Conservation (phyloP, 441 rosid species). For the Macaranga tanarius region DNA sequence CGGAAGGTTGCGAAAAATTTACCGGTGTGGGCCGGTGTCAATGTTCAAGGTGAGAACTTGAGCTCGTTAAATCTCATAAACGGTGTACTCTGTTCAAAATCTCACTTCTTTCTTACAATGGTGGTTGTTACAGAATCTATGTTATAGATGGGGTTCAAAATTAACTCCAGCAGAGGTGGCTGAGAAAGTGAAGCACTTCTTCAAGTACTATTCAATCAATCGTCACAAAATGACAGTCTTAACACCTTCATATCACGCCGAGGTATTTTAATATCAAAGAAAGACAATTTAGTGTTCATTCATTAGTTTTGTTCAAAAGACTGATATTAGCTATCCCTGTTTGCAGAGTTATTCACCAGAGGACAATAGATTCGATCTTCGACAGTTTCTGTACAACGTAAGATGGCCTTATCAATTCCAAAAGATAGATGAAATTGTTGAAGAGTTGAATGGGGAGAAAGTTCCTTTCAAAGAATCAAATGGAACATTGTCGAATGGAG, state of each 20-base stretch:
- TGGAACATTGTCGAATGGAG: conserved; percentile 17
- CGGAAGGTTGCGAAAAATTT: conserved; percentile 85
- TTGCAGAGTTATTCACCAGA: conserved; percentile 94
- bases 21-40: conserved; percentile 92
- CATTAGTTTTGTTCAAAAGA: conserved; percentile 11
- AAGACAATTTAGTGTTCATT: conserved; percentile 39
- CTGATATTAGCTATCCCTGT: neutral
- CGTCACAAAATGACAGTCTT: conserved; percentile 93
- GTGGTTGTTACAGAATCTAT: conserved; percentile 63
- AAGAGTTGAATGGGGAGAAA: conserved; percentile 53
- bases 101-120: conserved; percentile 1
- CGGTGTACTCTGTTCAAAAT: conserved; percentile 3
- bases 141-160: conserved; percentile 87
- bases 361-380: conserved; percentile 85
- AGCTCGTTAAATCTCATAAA: neutral
- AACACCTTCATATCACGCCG: conserved; percentile 95
- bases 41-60: conserved; percentile 66
- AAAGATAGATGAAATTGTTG: conserved; percentile 80
- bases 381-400: conserved; percentile 84
- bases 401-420: conserved; percentile 90
- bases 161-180: conserved; percentile 47
- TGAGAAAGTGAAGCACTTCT: conserved; percentile 92
- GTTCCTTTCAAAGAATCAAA: conserved; percentile 24
- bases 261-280: conserved; percentile 48
- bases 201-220: conserved; percentile 92